Base-by-base conservation (phyloP, 345 rosid genomes). In the Gossypium ekmanianum region DNA sequence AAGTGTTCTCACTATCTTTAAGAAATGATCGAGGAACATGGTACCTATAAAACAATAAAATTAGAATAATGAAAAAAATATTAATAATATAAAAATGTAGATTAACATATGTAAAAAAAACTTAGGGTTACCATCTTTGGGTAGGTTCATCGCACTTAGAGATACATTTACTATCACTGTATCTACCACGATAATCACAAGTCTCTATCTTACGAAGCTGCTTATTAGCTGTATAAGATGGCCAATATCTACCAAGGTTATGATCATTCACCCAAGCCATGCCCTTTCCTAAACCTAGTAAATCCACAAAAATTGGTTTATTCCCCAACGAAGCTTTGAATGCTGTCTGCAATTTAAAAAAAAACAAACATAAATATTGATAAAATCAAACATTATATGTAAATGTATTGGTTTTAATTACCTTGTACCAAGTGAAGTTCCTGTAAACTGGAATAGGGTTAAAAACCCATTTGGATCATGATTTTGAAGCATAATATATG, bases 11-110 rank as follows among this genome's bases (percentile, higher is more conserved):
- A 0, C 79, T 75, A 0, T 68, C 57, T 11, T 79, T 74, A 9
- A 90, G 34, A 78, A 84, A 78, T 5, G 88, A 82, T 10, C 88
- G 79, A 3, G 89, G 92, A 41, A 84, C 76, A 91, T 86, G 94
- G 41, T 88, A 90, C 85, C 92, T 84, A 1, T 6, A 7, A 54
- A 74, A 72, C 27, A 20, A 6, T 3, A 27, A 72, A 17, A 20
- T 2, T 12, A 58, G 5, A 18, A 41, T n/a, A 0, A 41, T 7
- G 39, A 34, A 2, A n/a, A 0, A 27, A 22, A 54, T 3, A 10
- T 6, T 20, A 65, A 44, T 4, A 64, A 17, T 3, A 8, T 7
- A 7, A 14, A 34, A 0, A 4, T 14, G 8, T 1, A 14, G 0
- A 52, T 4, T 14, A 52, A 52, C 2, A 16, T 54, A 54, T 6